These are phyloP conservation scores for Ustilago curta DNA, from an alignment of 1,284 basidiomycete species.

Conservation along the genomic window DNA sequence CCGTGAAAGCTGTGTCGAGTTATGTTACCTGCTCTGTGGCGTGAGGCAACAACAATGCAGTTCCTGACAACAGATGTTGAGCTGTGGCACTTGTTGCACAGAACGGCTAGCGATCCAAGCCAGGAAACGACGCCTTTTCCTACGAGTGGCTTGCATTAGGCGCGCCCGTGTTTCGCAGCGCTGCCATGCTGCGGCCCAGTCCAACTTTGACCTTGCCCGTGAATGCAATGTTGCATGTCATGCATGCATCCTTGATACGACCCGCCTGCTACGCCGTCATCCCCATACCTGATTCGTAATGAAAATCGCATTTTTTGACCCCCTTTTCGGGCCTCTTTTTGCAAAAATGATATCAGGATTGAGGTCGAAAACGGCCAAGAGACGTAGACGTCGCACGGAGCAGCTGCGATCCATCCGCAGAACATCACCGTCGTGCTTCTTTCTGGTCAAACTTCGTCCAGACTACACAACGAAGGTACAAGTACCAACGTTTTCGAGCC, in stretches of 20 bases:
- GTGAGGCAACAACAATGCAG: background rate
- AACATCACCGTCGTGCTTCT: no score
- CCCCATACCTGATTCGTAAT: background rate
- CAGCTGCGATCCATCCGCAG: no score
- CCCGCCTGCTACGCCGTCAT: background rate
- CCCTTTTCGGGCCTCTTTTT: background rate
- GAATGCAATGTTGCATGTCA: background rate
- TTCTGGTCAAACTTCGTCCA: no score
- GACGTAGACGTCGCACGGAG: no score
- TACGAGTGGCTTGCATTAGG: constrained; percentile 2
- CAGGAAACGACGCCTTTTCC: background rate
- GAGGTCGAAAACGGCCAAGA: background rate
- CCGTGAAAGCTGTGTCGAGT: no score
- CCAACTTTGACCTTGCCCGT: background rate
- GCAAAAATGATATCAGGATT: background rate
- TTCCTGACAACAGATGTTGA: constrained; percentile 5
- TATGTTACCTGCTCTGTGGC: no score
- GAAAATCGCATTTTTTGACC: background rate
- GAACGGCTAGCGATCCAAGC: background rate
- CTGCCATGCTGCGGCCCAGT: no score
- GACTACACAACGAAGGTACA: no score
- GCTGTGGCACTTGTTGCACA: background rate
- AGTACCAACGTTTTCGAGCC: no score
- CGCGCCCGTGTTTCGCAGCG: background rate
- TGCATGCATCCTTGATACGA: background rate